phyloP scores from a whole-genome alignment of 2,329 filamentous ascomycete species.

The Fusarium sp. region DNA sequence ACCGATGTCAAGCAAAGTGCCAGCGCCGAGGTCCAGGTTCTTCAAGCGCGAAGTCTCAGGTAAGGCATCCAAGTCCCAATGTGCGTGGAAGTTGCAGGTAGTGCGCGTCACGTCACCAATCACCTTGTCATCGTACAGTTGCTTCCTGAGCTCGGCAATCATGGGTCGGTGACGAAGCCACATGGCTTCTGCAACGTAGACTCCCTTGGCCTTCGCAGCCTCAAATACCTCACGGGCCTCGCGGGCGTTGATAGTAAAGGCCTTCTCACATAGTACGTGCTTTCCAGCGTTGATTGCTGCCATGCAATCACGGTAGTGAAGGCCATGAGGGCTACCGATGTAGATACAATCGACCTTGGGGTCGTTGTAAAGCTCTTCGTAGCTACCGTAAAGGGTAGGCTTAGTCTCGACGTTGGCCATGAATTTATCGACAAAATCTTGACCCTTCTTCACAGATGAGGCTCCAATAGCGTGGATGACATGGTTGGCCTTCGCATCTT shows the following conservation, averaged over 20 bases:
- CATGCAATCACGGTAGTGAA: slow-evolving; percentile 55
- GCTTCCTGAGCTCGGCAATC: slow-evolving; percentile 36
- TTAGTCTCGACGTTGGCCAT: not conserved
- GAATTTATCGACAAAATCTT: slow-evolving; percentile 3
- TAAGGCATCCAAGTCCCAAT: not conserved
- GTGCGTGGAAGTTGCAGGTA: not conserved
- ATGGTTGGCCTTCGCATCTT: not conserved
- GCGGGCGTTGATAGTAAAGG: slow-evolving; percentile 54
- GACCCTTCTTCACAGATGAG: not conserved
- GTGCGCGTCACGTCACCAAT: slow-evolving; percentile 51
- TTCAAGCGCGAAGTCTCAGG: not conserved
- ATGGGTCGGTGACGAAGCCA: slow-evolving; percentile 57
- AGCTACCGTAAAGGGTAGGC: slow-evolving; percentile 33
- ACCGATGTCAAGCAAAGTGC: slow-evolving; percentile 1
- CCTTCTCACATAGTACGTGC: slow-evolving; percentile 57
- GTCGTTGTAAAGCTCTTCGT: slow-evolving; percentile 53
- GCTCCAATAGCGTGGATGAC: not conserved
- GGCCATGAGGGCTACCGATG: slow-evolving; percentile 55
- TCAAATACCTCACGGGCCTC: slow-evolving; percentile 43
- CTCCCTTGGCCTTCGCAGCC: slow-evolving; percentile 51
- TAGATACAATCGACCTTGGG: slow-evolving; percentile 55
- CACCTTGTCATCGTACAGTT: slow-evolving; percentile 59
- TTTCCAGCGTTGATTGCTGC: slow-evolving; percentile 55
- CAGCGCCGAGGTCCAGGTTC: not conserved
- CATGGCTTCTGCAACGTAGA: slow-evolving; percentile 57